Conservation (phyloP, 345 rosid genomes). For the Lepidium aucheri region DNA sequence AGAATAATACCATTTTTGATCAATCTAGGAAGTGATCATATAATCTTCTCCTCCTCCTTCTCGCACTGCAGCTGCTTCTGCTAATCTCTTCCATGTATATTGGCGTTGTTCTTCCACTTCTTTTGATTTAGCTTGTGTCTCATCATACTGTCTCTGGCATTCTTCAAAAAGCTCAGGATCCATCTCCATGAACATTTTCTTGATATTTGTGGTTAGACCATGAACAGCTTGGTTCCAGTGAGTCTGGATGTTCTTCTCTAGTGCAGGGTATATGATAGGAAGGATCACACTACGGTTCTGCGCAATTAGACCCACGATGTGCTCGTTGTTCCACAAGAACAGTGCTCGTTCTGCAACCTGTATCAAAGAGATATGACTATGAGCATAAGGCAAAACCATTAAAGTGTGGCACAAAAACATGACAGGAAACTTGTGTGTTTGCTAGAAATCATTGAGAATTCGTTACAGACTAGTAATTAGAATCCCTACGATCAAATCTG, state of each 20-base stretch:
- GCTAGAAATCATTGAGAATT: not conserved
- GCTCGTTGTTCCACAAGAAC: slow-evolving; percentile 89
- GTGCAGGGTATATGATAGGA: slow-evolving; percentile 64
- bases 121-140: slow-evolving; percentile 32
- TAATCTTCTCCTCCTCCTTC: slow-evolving; percentile 18
- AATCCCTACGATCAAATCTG: not conserved
- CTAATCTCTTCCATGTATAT: slow-evolving; percentile 63
- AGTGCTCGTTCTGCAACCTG: slow-evolving; percentile 86
- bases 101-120: slow-evolving; percentile 50
- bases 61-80: slow-evolving; percentile 48
- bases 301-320: slow-evolving; percentile 68
- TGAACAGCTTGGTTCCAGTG: slow-evolving; percentile 88
- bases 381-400: not conserved
- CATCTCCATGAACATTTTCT: slow-evolving; percentile 62
- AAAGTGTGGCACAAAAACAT: not conserved
- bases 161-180: slow-evolving; percentile 75
- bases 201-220: slow-evolving; percentile 68
- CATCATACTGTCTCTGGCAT: slow-evolving; percentile 52
- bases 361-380: not conserved
- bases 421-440: not conserved
- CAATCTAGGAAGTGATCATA: slow-evolving; percentile 20
- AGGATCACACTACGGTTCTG: slow-evolving; percentile 66
- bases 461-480: not conserved
- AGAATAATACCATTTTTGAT: slow-evolving; percentile 12
- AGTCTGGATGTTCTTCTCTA: slow-evolving; percentile 59